These are phyloP conservation scores for Erodium trifolium DNA, from an alignment of 441 rosid genomes.

Conservation along the genomic window DNA sequence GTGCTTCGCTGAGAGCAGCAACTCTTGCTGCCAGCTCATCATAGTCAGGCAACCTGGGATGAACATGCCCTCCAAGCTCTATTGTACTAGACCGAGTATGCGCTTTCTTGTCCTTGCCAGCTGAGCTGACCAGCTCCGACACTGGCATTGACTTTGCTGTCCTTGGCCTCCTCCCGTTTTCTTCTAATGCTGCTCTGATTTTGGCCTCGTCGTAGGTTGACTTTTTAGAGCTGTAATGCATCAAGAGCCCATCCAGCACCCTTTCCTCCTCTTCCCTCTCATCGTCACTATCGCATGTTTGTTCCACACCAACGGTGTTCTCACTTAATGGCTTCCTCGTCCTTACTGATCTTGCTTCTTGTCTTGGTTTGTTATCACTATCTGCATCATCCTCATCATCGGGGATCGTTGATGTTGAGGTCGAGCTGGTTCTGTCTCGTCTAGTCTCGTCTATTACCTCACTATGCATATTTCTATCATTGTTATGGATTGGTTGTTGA, in stretches of 20 bases:
- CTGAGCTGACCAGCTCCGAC: neutral
- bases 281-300: too few species aligned
- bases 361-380: neutral
- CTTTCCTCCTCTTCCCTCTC: too few species aligned
- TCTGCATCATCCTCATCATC: constrained; percentile 16
- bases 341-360: too few species aligned
- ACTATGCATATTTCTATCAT: too few species aligned
- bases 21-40: constrained; percentile 37
- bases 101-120: too few species aligned
- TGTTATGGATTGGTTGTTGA: constrained; percentile 25
- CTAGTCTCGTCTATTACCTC: constrained; percentile 6
- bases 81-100: neutral
- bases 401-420: constrained; percentile 30
- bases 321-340: too few species aligned
- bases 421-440: constrained; percentile 27
- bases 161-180: too few species aligned
- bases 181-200: too few species aligned
- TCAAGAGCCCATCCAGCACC: too few species aligned
- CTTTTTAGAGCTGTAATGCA: too few species aligned
- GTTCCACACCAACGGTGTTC: too few species aligned
- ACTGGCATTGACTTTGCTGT: too few species aligned
- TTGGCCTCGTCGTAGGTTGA: constrained; percentile 23
- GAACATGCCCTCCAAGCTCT: constrained; percentile 25
- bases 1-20: constrained; percentile 23
- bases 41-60: constrained; percentile 34